phyloP scores from a whole-genome alignment of 805 yeast species.

The Metschnikowia lochheadii region DNA sequence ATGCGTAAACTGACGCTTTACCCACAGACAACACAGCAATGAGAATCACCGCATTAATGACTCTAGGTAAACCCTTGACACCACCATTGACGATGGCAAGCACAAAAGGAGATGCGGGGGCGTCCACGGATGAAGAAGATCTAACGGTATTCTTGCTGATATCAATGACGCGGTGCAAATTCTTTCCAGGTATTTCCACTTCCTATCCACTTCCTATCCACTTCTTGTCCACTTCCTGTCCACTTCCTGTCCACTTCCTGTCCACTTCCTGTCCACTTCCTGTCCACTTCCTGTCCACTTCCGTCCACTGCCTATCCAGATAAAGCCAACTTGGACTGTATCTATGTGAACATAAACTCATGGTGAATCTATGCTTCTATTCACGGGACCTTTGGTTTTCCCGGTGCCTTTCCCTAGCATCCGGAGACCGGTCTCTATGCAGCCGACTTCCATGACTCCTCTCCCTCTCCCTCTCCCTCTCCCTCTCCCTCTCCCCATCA shows the following conservation, averaged over 20 bases:
- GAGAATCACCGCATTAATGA: slow-evolving; percentile 71
- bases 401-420: background rate
- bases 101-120: slow-evolving; percentile 72
- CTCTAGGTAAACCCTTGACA: slow-evolving; percentile 61
- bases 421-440: slow-evolving; percentile 1
- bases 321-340: too few relatives aligned
- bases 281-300: too few relatives aligned
- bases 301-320: too few relatives aligned
- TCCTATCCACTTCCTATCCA: too few relatives aligned
- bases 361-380: background rate
- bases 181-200: too few relatives aligned
- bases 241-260: too few relatives aligned
- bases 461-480: background rate
- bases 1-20: slow-evolving; percentile 41
- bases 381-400: background rate
- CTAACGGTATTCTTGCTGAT: too few relatives aligned
- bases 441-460: background rate
- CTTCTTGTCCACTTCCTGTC: too few relatives aligned
- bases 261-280: too few relatives aligned
- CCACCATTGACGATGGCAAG: slow-evolving; percentile 63
- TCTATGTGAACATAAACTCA: too few relatives aligned
- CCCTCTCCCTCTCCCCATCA: background rate
- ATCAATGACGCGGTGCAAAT: too few relatives aligned
- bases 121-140: slow-evolving; percentile 46
- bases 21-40: slow-evolving; percentile 65